Base-by-base conservation (phyloP, 2,329 filamentous ascomycete species). In the Sarocladium brachiariae region DNA sequence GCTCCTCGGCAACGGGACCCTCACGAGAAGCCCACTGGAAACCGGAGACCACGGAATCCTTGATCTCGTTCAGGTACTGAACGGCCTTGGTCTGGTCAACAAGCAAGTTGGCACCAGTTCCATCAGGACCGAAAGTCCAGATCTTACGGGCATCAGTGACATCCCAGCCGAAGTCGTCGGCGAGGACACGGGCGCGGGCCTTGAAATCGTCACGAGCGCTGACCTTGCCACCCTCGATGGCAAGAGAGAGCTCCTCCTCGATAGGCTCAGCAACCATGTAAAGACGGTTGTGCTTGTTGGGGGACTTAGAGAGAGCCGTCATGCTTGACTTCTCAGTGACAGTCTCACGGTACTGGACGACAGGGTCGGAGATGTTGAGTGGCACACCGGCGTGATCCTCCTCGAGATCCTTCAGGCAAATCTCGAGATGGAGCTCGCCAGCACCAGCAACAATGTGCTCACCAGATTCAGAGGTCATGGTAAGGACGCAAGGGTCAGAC, bases 221-320 rank as follows among this genome's bases (percentile, higher is more conserved):
- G 71, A 99, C 90, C 81, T 90, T 93, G 78, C 93, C 93, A 51
- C 69, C 60, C 80, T 99, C 93, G 59, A 99, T 99, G 66, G 87
- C 88, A 67, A 83, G 82, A 63, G 88, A 80, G 55, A 99, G 86
- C 63, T 97, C 93, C 82, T 99, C 93, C 41, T 83, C 83, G 51
- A 99, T 80, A 63, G 93, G 93, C 76, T 90, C 77, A 59, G 93
- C 93, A 73, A 81, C 83, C 76, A 99, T 85, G 81, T 97, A 99
- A 55, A 99, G 82, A 90, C 93, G 92, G 84, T 99, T 99, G 87
- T 99, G 93, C 89, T 99, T 99, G 88, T 99, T 99, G 78, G 93
- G 93, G 46, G 93, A 99, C 83, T 99, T 99, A 75, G 93, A 97
- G 66, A 99, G 81, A 62, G 93, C 93, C 67, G 89, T 95, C 67